Percentiles rank a stretch among this genome's conserved stretches.
Evolutionary conservation across 2,329 filamentous ascomycete genomes (phyloP).

Genomic region (Cercospora citrullina): DNA sequence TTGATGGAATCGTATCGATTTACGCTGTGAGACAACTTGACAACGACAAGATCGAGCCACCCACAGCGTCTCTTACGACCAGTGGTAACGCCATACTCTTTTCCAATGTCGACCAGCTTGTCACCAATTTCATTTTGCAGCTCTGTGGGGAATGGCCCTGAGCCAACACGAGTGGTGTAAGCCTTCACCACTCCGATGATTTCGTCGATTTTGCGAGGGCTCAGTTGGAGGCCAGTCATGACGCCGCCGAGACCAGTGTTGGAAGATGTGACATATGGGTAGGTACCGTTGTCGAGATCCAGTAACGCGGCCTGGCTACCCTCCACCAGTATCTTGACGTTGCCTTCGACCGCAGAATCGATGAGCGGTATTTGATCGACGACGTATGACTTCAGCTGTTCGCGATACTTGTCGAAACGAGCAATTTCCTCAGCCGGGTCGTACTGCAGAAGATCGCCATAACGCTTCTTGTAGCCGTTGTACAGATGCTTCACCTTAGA

Average conservation of each 20-base stretch:
- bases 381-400: conserved; percentile 59
- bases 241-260: conserved; percentile 63
- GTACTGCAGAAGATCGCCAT: conserved; percentile 65
- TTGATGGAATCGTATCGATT: conserved; percentile 69
- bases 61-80: conserved; percentile 63
- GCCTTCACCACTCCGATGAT: conserved; percentile 68
- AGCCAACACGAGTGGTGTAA: conserved; percentile 60
- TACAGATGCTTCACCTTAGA: conserved; percentile 63
- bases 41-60: conserved; percentile 67
- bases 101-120: conserved; percentile 57
- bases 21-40: conserved; percentile 64
- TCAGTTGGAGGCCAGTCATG: conserved; percentile 62
- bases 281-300: conserved; percentile 64
- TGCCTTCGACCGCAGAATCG: conserved; percentile 58
- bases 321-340: conserved; percentile 65
- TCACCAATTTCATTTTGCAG: conserved; percentile 59
- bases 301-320: conserved; percentile 69
- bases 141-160: conserved; percentile 68
- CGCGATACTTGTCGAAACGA: conserved; percentile 60
- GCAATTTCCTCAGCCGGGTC: conserved; percentile 70
- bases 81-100: conserved; percentile 59
- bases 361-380: conserved; percentile 69
- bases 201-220: conserved; percentile 61
- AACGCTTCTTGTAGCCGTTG: conserved; percentile 65
- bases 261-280: conserved; percentile 62